phyloP scores from a whole-genome alignment of 2,329 filamentous ascomycete genomes.

The Botrytis fragariae region DNA sequence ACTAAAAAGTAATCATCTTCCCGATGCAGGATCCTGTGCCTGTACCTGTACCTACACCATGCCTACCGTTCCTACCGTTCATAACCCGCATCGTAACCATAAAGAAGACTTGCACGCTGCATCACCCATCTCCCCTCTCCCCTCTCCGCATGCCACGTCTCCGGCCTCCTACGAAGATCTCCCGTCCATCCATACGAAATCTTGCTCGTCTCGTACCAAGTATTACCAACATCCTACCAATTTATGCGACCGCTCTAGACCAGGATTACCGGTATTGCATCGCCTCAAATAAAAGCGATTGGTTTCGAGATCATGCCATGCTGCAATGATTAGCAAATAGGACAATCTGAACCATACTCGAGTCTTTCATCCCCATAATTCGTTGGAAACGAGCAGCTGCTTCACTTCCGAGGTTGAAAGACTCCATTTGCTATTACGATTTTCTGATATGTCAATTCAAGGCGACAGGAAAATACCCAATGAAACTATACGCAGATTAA shows the following conservation, averaged over 20 bases:
- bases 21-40: slow-evolving; percentile 2
- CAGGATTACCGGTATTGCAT: background rate
- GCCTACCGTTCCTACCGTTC: slow-evolving; percentile 7
- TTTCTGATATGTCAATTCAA: slow-evolving; percentile 3
- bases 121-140: background rate
- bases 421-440: background rate
- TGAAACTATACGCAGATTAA: background rate
- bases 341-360: background rate
- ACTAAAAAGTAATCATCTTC: background rate
- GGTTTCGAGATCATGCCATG: background rate
- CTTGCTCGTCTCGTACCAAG: slow-evolving; percentile 4
- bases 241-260: slow-evolving; percentile 12
- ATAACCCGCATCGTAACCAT: background rate
- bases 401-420: background rate
- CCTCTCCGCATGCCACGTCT: slow-evolving; percentile 19
- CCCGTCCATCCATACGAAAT: slow-evolving; percentile 7
- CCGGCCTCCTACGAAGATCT: slow-evolving; percentile 12
- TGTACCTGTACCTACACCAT: background rate
- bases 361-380: background rate
- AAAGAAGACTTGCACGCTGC: background rate
- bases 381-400: background rate
- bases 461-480: background rate
- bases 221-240: background rate
- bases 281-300: slow-evolving; percentile 14
- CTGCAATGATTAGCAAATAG: slow-evolving; percentile 1